A percentile compares a stretch with the other conserved stretches of the same genome.
Conservation (phyloP, 2,329 filamentous ascomycete genomes). For the Hypoxylon sp. region DNA sequence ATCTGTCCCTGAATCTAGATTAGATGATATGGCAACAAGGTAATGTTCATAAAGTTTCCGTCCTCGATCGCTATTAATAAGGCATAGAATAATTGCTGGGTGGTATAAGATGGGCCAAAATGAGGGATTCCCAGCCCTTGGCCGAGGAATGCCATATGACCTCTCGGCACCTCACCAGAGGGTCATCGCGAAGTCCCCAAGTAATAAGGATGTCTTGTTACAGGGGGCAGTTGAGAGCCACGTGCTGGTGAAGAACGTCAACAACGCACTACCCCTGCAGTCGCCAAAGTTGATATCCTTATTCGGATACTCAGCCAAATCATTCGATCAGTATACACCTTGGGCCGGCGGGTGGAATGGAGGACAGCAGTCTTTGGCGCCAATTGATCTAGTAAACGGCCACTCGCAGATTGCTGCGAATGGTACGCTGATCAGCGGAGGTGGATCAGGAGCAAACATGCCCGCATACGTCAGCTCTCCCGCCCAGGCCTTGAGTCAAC, state of each 20-base stretch:
- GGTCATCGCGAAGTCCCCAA: constrained; percentile 68
- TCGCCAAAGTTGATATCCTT: constrained; percentile 67
- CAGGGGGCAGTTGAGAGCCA: constrained; percentile 73
- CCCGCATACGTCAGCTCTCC: constrained; percentile 60
- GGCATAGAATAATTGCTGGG: constrained; percentile 61
- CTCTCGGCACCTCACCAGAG: constrained; percentile 64
- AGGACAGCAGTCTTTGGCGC: constrained; percentile 50
- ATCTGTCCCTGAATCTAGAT: constrained; percentile 66
- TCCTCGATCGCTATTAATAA: constrained; percentile 22
- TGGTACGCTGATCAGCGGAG: constrained; percentile 59
- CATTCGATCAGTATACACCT: constrained; percentile 58
- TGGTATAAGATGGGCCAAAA: constrained; percentile 72
- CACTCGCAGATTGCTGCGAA: constrained; percentile 60
- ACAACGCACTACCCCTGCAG: constrained; percentile 68
- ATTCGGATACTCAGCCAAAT: constrained; percentile 71
- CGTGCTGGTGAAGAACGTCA: constrained; percentile 74
- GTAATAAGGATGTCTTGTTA: constrained; percentile 59
- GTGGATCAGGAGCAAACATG: constrained; percentile 52
- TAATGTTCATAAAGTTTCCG: constrained; percentile 10
- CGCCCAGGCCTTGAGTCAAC: constrained; percentile 59
- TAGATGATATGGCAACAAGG: constrained; percentile 73
- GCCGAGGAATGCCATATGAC: constrained; percentile 65
- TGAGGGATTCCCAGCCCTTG: constrained; percentile 60
- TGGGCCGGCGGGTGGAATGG: constrained; percentile 54
- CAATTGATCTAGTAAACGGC: constrained; percentile 39